Conservation (phyloP, 805 yeast species). For the Candida ascalaphidarum region DNA sequence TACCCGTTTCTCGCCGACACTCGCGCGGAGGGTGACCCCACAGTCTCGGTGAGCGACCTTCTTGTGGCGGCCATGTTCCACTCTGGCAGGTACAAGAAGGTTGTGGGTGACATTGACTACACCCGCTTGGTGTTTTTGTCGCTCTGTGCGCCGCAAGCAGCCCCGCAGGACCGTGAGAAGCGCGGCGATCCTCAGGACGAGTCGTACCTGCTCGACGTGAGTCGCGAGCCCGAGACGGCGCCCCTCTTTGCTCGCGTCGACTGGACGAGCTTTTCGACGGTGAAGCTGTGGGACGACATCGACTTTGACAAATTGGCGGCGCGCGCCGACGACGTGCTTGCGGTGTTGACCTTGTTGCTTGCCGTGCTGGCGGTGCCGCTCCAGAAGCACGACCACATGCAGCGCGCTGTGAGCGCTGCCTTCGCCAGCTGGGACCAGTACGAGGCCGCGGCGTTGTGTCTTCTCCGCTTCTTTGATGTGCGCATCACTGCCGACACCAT, state of each 20-base stretch:
- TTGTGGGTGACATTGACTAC: slow-evolving; percentile 31
- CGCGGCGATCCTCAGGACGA: slow-evolving; percentile 2
- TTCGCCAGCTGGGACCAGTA: slow-evolving; percentile 33
- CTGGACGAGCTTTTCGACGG: slow-evolving; percentile 25
- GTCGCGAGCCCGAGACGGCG: slow-evolving; percentile 5
- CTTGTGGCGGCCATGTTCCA: slow-evolving; percentile 25
- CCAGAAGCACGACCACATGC: slow-evolving; percentile 22
- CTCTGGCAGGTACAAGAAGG: slow-evolving; percentile 29
- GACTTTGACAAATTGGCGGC: slow-evolving; percentile 29
- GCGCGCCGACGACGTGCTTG: slow-evolving; percentile 31
- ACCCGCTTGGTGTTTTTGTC: slow-evolving; percentile 41
- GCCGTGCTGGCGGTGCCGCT: slow-evolving; percentile 27
- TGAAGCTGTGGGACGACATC: slow-evolving; percentile 36
- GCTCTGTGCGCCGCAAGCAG: slow-evolving; percentile 9
- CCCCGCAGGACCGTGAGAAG: slow-evolving; percentile 4
- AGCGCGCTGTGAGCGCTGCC: slow-evolving; percentile 9
- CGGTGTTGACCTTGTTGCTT: slow-evolving; percentile 42
- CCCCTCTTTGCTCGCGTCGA: slow-evolving; percentile 9
- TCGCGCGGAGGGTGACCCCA: slow-evolving; percentile 24
- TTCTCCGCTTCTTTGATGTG: slow-evolving; percentile 43
- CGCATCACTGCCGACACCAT: slow-evolving; percentile 16
- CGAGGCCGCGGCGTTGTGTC: slow-evolving; percentile 32
- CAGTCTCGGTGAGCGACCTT: slow-evolving; percentile 28
- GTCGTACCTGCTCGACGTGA: slow-evolving; percentile 12
- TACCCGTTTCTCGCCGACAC: slow-evolving; percentile 41